Percentiles rank a stretch among this genome's conserved stretches.
These are phyloP conservation scores for Fusarium armeniacum DNA, from an alignment of 2,329 filamentous ascomycete species.

Conservation along the genomic window DNA sequence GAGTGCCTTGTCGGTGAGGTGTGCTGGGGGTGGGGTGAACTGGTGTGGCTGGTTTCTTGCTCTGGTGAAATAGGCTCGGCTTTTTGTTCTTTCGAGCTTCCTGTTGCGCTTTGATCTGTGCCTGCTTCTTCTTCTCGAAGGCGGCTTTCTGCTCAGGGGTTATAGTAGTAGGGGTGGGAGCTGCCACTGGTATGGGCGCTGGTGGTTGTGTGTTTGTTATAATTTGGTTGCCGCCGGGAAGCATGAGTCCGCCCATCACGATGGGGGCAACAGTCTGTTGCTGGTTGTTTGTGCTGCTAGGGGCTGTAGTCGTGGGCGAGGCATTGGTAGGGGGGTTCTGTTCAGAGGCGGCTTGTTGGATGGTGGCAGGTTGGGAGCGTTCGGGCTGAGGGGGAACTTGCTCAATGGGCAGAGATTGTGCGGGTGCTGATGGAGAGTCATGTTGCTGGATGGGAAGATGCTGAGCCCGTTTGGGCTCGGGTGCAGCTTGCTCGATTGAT, in stretches of 20 bases:
- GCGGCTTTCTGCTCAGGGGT: neutral
- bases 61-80: conserved; percentile 11
- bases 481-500: too few relatives aligned
- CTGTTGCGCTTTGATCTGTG: neutral
- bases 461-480: too few relatives aligned
- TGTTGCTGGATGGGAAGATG: too few relatives aligned
- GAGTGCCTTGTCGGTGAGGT: neutral
- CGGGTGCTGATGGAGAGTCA: too few relatives aligned
- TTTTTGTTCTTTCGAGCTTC: conserved; percentile 5
- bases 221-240: conserved; percentile 31
- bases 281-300: neutral
- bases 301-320: neutral
- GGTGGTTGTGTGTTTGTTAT: neutral
- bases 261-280: neutral
- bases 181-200: neutral
- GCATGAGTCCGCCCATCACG: conserved; percentile 13
- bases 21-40: conserved; percentile 4
- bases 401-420: too few relatives aligned
- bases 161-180: neutral
- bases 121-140: conserved; percentile 9
- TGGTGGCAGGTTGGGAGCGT: neutral
- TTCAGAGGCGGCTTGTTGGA: neutral
- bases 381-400: neutral
- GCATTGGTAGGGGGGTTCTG: neutral
- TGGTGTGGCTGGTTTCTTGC: neutral